These are phyloP conservation scores for Candida labiduridarum DNA, from an alignment of 1,139 yeast genomes.

Conservation along the genomic window DNA sequence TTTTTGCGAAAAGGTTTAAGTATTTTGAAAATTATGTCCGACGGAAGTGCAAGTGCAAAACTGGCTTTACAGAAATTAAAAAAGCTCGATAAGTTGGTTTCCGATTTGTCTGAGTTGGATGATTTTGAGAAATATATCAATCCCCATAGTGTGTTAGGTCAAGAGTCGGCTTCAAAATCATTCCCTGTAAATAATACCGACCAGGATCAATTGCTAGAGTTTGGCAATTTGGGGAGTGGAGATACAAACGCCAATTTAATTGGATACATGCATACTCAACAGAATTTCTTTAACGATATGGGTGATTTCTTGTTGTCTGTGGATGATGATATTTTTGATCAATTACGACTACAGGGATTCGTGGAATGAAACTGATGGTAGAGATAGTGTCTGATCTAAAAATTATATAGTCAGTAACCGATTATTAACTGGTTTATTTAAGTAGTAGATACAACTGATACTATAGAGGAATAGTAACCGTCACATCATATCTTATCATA, in stretches of 20 bases:
- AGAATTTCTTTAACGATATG: constrained; percentile 11
- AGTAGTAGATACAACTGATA: too few species aligned
- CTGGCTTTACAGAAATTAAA: constrained; percentile 12
- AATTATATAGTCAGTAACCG: too few species aligned
- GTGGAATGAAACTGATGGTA: neutral
- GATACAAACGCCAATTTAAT: constrained; percentile 7
- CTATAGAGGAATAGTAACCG: too few species aligned
- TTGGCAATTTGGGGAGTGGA: constrained; percentile 7
- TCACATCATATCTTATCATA: too few species aligned
- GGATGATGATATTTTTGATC: constrained; percentile 13
- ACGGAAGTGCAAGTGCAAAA: constrained; percentile 22
- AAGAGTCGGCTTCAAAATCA: constrained; percentile 13
- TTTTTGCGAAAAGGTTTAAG: constrained; percentile 22
- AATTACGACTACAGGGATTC: constrained; percentile 9
- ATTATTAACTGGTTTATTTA: too few species aligned
- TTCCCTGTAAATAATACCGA: constrained; percentile 10
- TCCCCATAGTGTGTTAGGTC: constrained; percentile 10
- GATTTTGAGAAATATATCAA: constrained; percentile 12
- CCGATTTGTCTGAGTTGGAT: constrained; percentile 15
- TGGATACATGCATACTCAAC: constrained; percentile 9
- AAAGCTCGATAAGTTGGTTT: constrained; percentile 13
- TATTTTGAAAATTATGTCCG: constrained; percentile 19
- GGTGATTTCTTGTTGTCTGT: constrained; percentile 12
- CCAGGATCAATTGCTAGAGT: constrained; percentile 9
- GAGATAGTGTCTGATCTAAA: too few species aligned